phyloP scores from a whole-genome alignment of 1,284 basidiomycete species.

The Fistulinella cinereoalba region DNA sequence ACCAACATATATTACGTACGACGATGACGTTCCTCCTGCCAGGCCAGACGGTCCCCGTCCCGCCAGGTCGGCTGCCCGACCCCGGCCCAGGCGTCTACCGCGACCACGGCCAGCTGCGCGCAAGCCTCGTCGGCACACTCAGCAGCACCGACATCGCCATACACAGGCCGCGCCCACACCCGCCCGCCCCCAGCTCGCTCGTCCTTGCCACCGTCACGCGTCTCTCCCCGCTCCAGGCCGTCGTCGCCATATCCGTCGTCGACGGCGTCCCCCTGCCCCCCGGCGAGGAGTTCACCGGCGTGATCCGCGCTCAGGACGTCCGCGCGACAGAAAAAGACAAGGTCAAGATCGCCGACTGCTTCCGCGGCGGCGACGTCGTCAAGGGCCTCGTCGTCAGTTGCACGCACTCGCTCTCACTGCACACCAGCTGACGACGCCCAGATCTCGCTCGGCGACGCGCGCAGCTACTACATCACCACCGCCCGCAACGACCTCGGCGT shows the following conservation, averaged over 20 bases:
- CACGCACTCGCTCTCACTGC: not conserved
- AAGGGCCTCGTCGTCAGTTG: constrained; percentile 83
- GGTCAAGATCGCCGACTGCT: constrained; percentile 91
- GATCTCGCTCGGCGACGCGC: constrained; percentile 91
- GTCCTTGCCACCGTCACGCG: constrained; percentile 83
- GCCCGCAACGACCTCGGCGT: constrained; percentile 93
- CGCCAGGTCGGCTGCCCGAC: constrained; percentile 56
- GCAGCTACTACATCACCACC: constrained; percentile 93
- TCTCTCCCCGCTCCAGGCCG: constrained; percentile 85
- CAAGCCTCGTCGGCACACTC: constrained; percentile 64
- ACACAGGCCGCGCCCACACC: constrained; percentile 57
- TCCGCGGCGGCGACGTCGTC: constrained; percentile 94
- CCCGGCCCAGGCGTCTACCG: constrained; percentile 71
- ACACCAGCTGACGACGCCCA: constrained; percentile 32
- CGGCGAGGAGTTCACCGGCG: constrained; percentile 92
- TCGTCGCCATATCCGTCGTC: constrained; percentile 85
- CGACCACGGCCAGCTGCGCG: constrained; percentile 62
- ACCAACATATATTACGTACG: not conserved
- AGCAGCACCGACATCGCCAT: constrained; percentile 55
- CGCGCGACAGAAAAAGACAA: constrained; percentile 90
- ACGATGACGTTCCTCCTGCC: constrained; percentile 59
- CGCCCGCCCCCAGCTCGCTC: constrained; percentile 67
- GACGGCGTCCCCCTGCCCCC: constrained; percentile 85
- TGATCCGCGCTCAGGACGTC: constrained; percentile 92
- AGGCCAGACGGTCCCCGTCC: constrained; percentile 74